These are phyloP conservation scores for Xylariales sp. DNA, from an alignment of 2,329 filamentous ascomycete genomes.

Conservation along the genomic window DNA sequence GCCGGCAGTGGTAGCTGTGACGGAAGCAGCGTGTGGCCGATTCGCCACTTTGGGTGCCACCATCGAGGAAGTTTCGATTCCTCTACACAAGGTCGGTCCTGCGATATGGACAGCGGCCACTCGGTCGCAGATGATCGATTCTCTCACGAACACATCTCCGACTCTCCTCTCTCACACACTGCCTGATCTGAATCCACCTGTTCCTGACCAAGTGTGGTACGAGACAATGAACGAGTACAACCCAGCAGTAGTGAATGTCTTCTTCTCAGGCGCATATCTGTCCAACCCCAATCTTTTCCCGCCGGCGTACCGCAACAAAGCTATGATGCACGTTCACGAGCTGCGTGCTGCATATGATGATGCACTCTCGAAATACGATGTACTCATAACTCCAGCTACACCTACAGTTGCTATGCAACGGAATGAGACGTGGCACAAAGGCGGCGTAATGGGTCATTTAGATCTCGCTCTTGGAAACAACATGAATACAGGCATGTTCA, in stretches of 20 bases:
- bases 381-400: conserved; percentile 42
- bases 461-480: conserved; percentile 37
- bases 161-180: conserved; percentile 26
- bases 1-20: conserved; percentile 29
- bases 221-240: conserved; percentile 37
- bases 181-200: conserved; percentile 23
- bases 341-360: conserved; percentile 42
- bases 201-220: conserved; percentile 34
- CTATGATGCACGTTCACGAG: conserved; percentile 39
- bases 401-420: conserved; percentile 19
- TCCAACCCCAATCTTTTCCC: conserved; percentile 20
- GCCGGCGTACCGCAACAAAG: conserved; percentile 35
- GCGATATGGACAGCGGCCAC: conserved; percentile 42
- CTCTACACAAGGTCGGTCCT: conserved; percentile 41
- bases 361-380: conserved; percentile 36
- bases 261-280: conserved; percentile 32
- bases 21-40: conserved; percentile 30
- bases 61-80: conserved; percentile 41
- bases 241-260: conserved; percentile 39
- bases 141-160: conserved; percentile 23
- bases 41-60: conserved; percentile 35
- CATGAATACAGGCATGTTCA: conserved; percentile 42
- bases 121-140: conserved; percentile 26
- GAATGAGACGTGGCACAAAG: not conserved
- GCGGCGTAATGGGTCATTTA: conserved; percentile 3